Evolutionary conservation across 495 filamentous ascomycete genomes (phyloP).

Genomic region (Xanthoparmelia taractica): DNA sequence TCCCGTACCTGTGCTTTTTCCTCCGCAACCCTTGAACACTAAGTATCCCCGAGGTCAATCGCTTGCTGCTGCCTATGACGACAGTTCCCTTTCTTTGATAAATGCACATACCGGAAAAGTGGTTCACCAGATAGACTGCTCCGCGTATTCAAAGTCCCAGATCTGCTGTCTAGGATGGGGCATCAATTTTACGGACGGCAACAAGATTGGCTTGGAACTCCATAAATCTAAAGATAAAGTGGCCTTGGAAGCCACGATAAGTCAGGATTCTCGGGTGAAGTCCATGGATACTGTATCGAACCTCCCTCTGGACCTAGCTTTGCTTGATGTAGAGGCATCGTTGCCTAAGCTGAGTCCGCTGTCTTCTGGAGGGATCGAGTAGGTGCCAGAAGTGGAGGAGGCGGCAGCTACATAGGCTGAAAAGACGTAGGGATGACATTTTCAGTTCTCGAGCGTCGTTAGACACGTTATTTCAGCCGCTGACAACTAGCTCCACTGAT

Average conservation of each 20-base stretch:
- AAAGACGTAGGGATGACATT: conserved; percentile 46
- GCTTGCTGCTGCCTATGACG: conserved; percentile 70
- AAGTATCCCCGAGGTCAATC: conserved; percentile 47
- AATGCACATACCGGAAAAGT: conserved; percentile 70
- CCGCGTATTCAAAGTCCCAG: conserved; percentile 32
- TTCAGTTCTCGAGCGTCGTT: conserved; percentile 64
- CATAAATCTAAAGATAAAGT: conserved; percentile 36
- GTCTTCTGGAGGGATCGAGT: conserved; percentile 53
- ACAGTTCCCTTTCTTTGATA: conserved; percentile 61
- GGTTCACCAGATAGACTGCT: conserved; percentile 56
- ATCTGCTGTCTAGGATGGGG: conserved; percentile 69
- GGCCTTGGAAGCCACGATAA: conserved; percentile 39
- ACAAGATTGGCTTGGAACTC: conserved; percentile 38
- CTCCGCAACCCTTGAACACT: background rate
- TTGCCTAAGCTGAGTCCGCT: conserved; percentile 72
- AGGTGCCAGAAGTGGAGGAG: conserved; percentile 26
- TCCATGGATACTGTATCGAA: conserved; percentile 39
- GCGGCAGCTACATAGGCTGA: conserved; percentile 15
- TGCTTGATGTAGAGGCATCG: conserved; percentile 70
- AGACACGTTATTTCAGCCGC: conserved; percentile 61
- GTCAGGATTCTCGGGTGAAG: conserved; percentile 21
- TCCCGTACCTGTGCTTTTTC: background rate
- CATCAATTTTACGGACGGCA: conserved; percentile 56
- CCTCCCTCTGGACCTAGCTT: conserved; percentile 68
- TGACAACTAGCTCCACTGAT: conserved; percentile 53